Evolutionary conservation across 768 basidiomycete species (phyloP), one percentile per base, ranked within the genome.

Genomic region (Pulveroboletus sp.): DNA sequence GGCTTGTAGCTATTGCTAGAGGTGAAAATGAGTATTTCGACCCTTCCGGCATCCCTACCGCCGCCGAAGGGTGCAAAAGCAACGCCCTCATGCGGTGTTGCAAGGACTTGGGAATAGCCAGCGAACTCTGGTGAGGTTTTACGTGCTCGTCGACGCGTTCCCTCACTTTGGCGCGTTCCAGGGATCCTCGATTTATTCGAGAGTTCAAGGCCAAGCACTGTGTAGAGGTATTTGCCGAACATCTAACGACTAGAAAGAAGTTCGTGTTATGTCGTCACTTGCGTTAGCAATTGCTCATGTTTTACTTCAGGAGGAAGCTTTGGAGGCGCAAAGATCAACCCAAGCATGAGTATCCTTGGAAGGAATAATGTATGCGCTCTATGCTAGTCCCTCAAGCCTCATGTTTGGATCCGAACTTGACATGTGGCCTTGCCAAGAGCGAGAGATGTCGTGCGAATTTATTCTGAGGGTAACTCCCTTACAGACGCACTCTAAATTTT

Each of bases 11-110:
- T 8, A 84, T 97, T 53, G 89, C 95, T 4, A 78, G 94, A 42
- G 95, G 95, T 25, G 95, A 98, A 71, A 94, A 97, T 58, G 92
- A 97, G 58, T 97, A 94, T 69, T 98, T 97, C 59, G 93, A 94
- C 60, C 85, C 89, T 7, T 77, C 80, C 1, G 92, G 93, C 13
- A 83, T 98, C 43, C 81, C 95, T 2, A 98, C 95, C 0, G 95
- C 95, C 0, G 90, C 88, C 0, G 95, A 98, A 66, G 92, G 86
- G 0, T 91, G n/a, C n/a, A n/a, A n/a, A n/a, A n/a, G n/a, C n/a
- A n/a, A 98, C 55, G 95, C 95, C 1, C 74, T 98, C n/a, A n/a
- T n/a, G n/a, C n/a, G n/a, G n/a, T n/a, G n/a, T n/a, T 94, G 91
- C 72, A 98, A 98, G 64, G 95, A 98, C 63, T 72, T 98, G 34